phyloP scores from a whole-genome alignment of 2,329 filamentous ascomycete genomes.

The Fonsecaea erecta region DNA sequence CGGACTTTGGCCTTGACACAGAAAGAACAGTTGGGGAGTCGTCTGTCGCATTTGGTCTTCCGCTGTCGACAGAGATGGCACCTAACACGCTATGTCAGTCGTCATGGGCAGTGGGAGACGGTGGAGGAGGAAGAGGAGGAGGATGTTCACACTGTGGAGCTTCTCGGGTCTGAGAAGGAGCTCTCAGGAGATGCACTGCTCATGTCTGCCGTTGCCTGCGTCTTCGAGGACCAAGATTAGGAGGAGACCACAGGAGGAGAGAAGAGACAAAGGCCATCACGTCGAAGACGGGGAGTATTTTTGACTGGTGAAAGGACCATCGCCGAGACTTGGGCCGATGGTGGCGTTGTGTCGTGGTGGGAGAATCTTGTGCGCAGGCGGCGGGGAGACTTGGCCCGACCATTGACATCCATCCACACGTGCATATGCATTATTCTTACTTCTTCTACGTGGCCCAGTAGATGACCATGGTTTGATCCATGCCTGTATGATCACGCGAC shows the following conservation, averaged over 20 bases:
- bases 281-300: neutral
- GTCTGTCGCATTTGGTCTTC: slow-evolving; percentile 41
- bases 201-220: slow-evolving; percentile 4
- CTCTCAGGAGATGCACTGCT: slow-evolving; percentile 20
- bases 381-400: slow-evolving; percentile 27
- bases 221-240: neutral
- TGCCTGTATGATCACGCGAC: slow-evolving; percentile 4
- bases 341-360: neutral
- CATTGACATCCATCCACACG: neutral
- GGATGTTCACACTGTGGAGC: slow-evolving; percentile 28
- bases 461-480: slow-evolving; percentile 12
- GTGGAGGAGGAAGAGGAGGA: neutral
- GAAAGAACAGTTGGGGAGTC: slow-evolving; percentile 38
- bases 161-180: slow-evolving; percentile 22
- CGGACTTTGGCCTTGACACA: slow-evolving; percentile 37
- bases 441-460: slow-evolving; percentile 7
- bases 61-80: slow-evolving; percentile 40
- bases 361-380: neutral
- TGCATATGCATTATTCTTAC: no score
- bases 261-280: neutral
- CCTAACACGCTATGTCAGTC: slow-evolving; percentile 6
- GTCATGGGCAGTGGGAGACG: no score
- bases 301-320: neutral
- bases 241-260: neutral
- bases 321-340: slow-evolving; percentile 10